phyloP scores from a whole-genome alignment of 2,329 filamentous ascomycete species.

The Fusarium dimerum region DNA sequence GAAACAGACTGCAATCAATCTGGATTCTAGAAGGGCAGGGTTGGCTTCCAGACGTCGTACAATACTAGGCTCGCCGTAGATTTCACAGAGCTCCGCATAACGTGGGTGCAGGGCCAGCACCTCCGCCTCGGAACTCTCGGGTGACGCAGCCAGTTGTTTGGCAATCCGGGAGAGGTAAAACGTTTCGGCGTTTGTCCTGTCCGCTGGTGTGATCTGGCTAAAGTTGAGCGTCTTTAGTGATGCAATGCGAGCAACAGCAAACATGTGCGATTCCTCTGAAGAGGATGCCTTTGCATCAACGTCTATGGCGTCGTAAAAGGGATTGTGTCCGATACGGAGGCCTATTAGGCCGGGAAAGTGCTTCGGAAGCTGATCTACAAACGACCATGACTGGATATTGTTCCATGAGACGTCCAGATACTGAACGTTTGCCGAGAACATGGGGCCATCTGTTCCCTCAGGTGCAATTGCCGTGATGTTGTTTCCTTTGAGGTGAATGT shows the following conservation, averaged over 20 bases:
- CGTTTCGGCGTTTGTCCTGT: conserved; percentile 85
- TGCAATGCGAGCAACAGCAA: conserved; percentile 75
- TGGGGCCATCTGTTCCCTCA: conserved; percentile 33
- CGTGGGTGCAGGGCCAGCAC: conserved; percentile 68
- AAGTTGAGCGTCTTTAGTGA: conserved; percentile 72
- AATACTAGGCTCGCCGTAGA: conserved; percentile 72
- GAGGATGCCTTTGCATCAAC: conserved; percentile 47
- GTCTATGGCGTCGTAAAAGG: conserved; percentile 65
- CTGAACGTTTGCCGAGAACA: conserved; percentile 56
- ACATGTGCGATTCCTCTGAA: conserved; percentile 84
- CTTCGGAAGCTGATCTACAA: conserved; percentile 67
- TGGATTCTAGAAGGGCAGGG: conserved; percentile 78
- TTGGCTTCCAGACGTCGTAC: conserved; percentile 61
- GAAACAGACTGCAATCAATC: conserved; percentile 69
- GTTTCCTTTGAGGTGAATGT: conserved; percentile 76
- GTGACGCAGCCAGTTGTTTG: conserved; percentile 66
- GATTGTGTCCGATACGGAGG: conserved; percentile 83
- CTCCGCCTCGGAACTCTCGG: conserved; percentile 51
- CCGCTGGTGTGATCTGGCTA: conserved; percentile 67
- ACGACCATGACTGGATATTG: conserved; percentile 66
- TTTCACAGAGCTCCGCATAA: conserved; percentile 71
- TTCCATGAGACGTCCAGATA: conserved; percentile 78
- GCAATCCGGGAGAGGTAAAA: conserved; percentile 89
- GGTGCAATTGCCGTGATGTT: conserved; percentile 53
- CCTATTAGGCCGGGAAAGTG: conserved; percentile 73